A percentile compares a stretch with the other conserved stretches of the same genome.
phyloP scores from a whole-genome alignment of 164 flowering plant species.

The Dillenia suffruticosa region DNA sequence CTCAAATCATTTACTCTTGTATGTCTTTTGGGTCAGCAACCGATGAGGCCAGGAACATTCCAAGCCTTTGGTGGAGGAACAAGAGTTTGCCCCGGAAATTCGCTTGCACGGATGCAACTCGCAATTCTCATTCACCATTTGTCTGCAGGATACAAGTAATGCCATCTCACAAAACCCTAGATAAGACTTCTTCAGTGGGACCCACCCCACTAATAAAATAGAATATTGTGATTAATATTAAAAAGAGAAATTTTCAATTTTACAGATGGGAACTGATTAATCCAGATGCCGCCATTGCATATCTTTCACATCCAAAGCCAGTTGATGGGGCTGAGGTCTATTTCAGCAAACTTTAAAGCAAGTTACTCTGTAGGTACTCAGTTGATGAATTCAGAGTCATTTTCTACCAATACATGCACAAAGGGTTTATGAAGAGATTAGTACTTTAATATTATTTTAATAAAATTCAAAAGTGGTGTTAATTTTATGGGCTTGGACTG shows the following conservation, averaged over 20 bases:
- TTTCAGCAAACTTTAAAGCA: conserved; percentile 17
- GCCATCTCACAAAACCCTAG: neutral
- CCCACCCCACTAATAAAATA: no score
- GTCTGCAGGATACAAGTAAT: conserved; percentile 46
- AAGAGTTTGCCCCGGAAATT: conserved; percentile 52
- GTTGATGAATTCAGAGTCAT: no score
- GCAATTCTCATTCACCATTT: conserved; percentile 45
- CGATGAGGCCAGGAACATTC: conserved; percentile 34
- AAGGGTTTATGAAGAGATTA: no score
- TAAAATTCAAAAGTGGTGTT: no score
- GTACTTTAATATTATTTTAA: no score
- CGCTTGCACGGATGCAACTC: conserved; percentile 41
- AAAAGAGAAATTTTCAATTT: no score
- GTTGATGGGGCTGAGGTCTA: conserved; percentile 31
- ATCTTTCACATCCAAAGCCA: conserved; percentile 34
- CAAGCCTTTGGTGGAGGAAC: conserved; percentile 48
- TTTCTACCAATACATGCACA: no score
- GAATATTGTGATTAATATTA: no score
- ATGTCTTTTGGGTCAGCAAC: conserved; percentile 17
- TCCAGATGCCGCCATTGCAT: conserved; percentile 25
- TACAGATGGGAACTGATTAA: conserved; percentile 39
- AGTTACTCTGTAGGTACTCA: no score
- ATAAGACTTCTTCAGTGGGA: no score
- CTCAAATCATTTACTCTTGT: no score
- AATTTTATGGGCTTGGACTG: no score